A percentile compares a stretch with the other conserved stretches of the same genome.
phyloP scores from a whole-genome alignment of 257 asterid genomes.

The Forsythia suspensa region DNA sequence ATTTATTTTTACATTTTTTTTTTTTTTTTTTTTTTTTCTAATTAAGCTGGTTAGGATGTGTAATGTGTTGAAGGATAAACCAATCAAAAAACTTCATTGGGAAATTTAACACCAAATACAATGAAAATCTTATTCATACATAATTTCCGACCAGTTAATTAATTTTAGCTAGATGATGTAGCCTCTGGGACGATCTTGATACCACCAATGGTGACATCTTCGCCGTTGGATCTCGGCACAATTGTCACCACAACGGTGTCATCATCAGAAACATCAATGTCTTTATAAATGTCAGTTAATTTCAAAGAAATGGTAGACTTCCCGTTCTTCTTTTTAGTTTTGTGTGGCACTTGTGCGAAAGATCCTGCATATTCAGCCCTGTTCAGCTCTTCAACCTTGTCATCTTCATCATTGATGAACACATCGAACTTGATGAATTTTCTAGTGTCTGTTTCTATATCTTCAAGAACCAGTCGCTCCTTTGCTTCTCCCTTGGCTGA shows the following conservation, averaged over 20 bases:
- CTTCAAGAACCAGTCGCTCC: constrained; percentile 39
- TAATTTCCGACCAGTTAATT: no score
- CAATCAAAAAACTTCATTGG: no score
- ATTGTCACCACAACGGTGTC: constrained; percentile 35
- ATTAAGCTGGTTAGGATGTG: no score
- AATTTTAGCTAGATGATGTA: no score
- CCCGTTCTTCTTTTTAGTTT: constrained; percentile 21
- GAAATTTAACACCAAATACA: no score
- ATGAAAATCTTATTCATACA: no score
- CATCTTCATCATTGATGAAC: constrained; percentile 53
- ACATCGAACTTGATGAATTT: constrained; percentile 47
- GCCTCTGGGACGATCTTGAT: constrained; percentile 38
- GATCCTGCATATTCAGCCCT: constrained; percentile 53
- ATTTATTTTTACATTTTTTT: no score
- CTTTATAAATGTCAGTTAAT: constrained; percentile 38
- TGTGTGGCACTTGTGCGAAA: constrained; percentile 54
- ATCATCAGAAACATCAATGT: constrained; percentile 35
- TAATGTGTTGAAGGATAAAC: no score
- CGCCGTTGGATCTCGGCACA: constrained; percentile 37
- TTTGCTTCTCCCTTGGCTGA: constrained; percentile 33
- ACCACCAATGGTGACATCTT: constrained; percentile 39
- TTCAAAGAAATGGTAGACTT: constrained; percentile 21
- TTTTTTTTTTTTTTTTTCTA: no score
- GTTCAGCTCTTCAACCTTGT: constrained; percentile 30
- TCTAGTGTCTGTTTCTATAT: constrained; percentile 22